These are phyloP conservation scores for Aureobasidium musti DNA, from an alignment of 2,329 filamentous ascomycete genomes.

Conservation along the genomic window DNA sequence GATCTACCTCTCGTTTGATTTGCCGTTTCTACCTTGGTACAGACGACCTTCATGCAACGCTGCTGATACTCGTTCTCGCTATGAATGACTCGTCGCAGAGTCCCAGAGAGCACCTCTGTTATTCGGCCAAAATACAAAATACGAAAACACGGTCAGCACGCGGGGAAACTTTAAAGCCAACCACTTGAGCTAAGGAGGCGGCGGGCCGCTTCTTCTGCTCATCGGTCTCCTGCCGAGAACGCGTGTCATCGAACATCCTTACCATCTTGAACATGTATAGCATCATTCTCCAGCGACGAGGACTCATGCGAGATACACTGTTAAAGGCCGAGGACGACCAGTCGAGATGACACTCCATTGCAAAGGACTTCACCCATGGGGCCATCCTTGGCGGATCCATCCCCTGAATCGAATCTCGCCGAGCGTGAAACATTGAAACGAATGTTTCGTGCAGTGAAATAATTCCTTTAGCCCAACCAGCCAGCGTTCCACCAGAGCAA, in stretches of 20 bases:
- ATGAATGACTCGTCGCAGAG: neutral
- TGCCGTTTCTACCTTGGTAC: neutral
- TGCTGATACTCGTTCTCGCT: neutral
- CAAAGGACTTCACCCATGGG: slow-evolving; percentile 16
- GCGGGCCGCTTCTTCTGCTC: neutral
- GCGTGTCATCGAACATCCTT: slow-evolving; percentile 12
- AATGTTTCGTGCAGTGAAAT: neutral
- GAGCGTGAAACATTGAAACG: neutral
- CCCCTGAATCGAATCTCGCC: slow-evolving; percentile 15
- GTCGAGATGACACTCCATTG: neutral
- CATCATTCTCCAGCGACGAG: neutral
- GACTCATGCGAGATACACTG: too few species aligned
- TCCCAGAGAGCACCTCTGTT: neutral
- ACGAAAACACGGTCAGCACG: slow-evolving; percentile 10
- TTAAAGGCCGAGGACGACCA: neutral
- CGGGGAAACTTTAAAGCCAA: slow-evolving; percentile 8
- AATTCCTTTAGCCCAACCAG: neutral
- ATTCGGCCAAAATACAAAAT: slow-evolving; percentile 14
- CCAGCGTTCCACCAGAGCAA: neutral
- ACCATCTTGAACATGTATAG: neutral
- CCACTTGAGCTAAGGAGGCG: neutral
- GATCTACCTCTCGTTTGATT: slow-evolving; percentile 6
- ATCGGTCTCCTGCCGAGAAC: slow-evolving; percentile 4
- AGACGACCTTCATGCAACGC: neutral
- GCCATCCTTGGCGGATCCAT: slow-evolving; percentile 3